Evolutionary conservation across 176 grass and related monocot species (phyloP), one percentile per base, ranked within the genome.

Genomic region (Raddia distichophylla): DNA sequence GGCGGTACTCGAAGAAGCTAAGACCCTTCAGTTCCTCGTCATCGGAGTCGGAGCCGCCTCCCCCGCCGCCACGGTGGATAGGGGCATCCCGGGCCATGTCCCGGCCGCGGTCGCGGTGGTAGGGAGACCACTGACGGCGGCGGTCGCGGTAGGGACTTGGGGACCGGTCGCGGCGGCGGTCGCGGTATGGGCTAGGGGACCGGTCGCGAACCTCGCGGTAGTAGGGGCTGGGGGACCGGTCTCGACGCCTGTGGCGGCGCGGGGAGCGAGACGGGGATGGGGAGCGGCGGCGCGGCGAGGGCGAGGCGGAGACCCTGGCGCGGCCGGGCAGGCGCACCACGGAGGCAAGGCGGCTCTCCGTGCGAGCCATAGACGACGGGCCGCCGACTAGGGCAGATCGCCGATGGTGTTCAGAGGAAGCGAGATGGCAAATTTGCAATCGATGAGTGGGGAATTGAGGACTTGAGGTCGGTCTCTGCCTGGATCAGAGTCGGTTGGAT

Each of bases 21-120:
- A 99, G 80, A 27, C 97, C 97, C 77, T 95, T 95, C 76, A 96
- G 89, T 1, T 91, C 87, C 53, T 87, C 93, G 17, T 96, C 70
- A 3, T 84, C 81, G 9, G 87, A 82, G 46, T 84, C 91, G 43
- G 77, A 87, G 15, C 12, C 83, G 0, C 67, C 76, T 0, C 75
- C 84, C 0, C 74, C 33, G 2, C 84, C 79, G 4, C 54, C 64
- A 8, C 61, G 72, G 6, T 55, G 73, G 46, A 33, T 33, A 17
- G 75, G 63, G 12, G 32, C 15, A 3, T 42, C 51, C 15, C 43
- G 42, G 34, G 78, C 74, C 52, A 63, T 37, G 14, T 82, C 89
- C 5, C 85, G 67, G 16, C 61, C 83, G 70, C 82, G 85, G 74
- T 89, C 88, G 8, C 60, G 75, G 65, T 83, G 87, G 72, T 61